phyloP scores from a whole-genome alignment of 2,329 filamentous ascomycete genomes.

The Venturia carpophila region DNA sequence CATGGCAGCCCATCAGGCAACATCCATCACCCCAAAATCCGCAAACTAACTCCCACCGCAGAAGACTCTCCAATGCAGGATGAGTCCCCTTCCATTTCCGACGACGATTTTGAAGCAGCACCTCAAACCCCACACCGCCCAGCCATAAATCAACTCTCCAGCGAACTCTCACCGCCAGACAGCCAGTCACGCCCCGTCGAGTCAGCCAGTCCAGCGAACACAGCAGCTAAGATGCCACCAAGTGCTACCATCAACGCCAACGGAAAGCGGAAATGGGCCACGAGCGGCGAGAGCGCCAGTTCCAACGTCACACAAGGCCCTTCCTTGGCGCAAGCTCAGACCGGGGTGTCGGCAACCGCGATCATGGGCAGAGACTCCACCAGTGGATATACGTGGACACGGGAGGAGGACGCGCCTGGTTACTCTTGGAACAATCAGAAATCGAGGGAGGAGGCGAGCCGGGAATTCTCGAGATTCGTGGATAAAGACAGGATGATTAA shows the following conservation, averaged over 20 bases:
- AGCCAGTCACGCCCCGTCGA: conserved; percentile 61
- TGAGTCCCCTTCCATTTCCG: conserved; percentile 9
- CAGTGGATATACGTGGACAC: conserved; percentile 45
- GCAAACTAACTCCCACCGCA: conserved; percentile 2
- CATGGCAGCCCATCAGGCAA: conserved; percentile 15
- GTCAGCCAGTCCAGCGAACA: conserved; percentile 62
- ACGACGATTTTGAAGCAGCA: neutral
- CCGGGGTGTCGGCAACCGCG: conserved; percentile 44
- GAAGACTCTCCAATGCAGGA: conserved; percentile 16
- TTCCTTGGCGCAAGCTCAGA: conserved; percentile 79
- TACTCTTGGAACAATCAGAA: conserved; percentile 16
- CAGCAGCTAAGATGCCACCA: conserved; percentile 55
- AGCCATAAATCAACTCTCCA: conserved; percentile 29
- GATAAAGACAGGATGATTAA: conserved; percentile 19
- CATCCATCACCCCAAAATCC: neutral
- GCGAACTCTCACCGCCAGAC: conserved; percentile 48
- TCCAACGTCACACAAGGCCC: conserved; percentile 67
- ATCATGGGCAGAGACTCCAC: conserved; percentile 57
- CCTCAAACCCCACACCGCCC: conserved; percentile 7
- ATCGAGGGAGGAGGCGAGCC: conserved; percentile 16
- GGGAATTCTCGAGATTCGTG: conserved; percentile 8
- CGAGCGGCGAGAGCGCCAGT: conserved; percentile 41
- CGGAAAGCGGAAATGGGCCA: conserved; percentile 61
- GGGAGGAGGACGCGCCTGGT: conserved; percentile 56
- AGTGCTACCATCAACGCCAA: conserved; percentile 67